These are phyloP conservation scores for Phytophthora vignae DNA, from an alignment of 352 stramenopile species.

Conservation along the genomic window DNA sequence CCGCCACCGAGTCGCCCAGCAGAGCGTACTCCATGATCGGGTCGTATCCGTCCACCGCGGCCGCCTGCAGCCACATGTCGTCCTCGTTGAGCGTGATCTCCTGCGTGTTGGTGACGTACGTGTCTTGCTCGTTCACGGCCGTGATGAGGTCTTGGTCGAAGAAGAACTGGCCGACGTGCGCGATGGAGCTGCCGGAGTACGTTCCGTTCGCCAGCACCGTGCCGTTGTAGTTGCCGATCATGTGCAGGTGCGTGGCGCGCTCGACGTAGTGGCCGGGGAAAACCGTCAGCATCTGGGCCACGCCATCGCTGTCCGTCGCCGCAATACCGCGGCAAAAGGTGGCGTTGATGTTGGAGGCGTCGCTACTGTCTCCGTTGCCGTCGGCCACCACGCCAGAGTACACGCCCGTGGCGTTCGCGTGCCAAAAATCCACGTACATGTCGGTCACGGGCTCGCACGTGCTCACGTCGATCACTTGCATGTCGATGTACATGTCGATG, in stretches of 20 bases:
- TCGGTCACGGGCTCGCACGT: slow-evolving; percentile 31
- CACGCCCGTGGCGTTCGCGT: slow-evolving; percentile 40
- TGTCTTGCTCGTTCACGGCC: slow-evolving; percentile 27
- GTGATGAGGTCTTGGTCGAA: slow-evolving; percentile 43
- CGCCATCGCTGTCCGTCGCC: slow-evolving; percentile 30
- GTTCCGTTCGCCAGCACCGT: slow-evolving; percentile 27
- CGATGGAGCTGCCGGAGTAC: slow-evolving; percentile 20
- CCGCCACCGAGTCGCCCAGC: slow-evolving; percentile 24
- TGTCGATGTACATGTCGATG: slow-evolving; percentile 34
- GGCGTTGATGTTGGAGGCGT: slow-evolving; percentile 37
- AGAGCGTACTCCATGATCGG: slow-evolving; percentile 34
- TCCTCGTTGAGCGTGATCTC: slow-evolving; percentile 36
- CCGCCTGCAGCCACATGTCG: slow-evolving; percentile 29
- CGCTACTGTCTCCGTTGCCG: slow-evolving; percentile 39
- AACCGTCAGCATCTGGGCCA: slow-evolving; percentile 31
- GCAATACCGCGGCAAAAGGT: slow-evolving; percentile 34
- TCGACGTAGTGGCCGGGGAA: slow-evolving; percentile 38
- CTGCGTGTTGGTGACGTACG: slow-evolving; percentile 37
- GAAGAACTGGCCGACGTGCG: slow-evolving; percentile 39
- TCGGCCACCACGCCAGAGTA: slow-evolving; percentile 35
- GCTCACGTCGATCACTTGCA: slow-evolving; percentile 38
- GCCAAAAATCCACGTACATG: slow-evolving; percentile 43
- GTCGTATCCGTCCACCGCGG: slow-evolving; percentile 27
- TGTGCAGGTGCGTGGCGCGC: slow-evolving; percentile 39
- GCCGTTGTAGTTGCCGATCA: slow-evolving; percentile 34